Evolutionary conservation across 2,329 filamentous ascomycete genomes (phyloP), one percentile per base, ranked within the genome.

Genomic region (Penicillium sp.): DNA sequence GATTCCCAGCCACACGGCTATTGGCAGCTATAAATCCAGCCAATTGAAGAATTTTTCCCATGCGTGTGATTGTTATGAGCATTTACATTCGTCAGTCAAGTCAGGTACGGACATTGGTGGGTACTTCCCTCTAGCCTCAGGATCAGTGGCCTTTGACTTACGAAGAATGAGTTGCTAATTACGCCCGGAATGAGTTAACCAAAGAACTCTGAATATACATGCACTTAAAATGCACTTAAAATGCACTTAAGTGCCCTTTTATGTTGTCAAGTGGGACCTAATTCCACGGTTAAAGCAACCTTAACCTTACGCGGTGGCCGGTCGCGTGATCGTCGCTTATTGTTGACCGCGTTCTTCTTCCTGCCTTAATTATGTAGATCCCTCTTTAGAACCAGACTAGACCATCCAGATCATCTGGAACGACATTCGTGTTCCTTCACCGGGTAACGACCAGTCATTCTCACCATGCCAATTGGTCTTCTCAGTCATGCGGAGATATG

Each of bases 401-500:
- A 39, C 39, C 35, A 13, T 22, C 4, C 9, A 22, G 10, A 33
- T n/a, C 42, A 22, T 19, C 49, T 37, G 8, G n/a, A 16, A 24
- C 27, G 4, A 44, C n/a, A n/a, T 52, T 37, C 51, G 26, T 44
- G 47, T 53, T 46, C 13, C 7, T 39, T 33, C n/a, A 21, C 26
- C 31, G 19, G 7, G 16, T 4, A 11, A 33, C 9, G 35, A 39
- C 14, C 7, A 29, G 22, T 4, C 24, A 42, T 22, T 22, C 24
- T 24, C 33, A 52, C 29, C 27, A 59, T 59, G 57, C 44, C 57
- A 21, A 45, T 57, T 21, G 43, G 56, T 45, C 45, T 53, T 39
- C 45, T 55, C 43, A 55, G 27, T 19, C 54, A 60, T 46, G 58
- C 51, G 1, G 51, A 60, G 6, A 60, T 60, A 24, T 57, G 54